Conservation (phyloP, 495 filamentous ascomycete genomes). For the Acidomyces sp. region DNA sequence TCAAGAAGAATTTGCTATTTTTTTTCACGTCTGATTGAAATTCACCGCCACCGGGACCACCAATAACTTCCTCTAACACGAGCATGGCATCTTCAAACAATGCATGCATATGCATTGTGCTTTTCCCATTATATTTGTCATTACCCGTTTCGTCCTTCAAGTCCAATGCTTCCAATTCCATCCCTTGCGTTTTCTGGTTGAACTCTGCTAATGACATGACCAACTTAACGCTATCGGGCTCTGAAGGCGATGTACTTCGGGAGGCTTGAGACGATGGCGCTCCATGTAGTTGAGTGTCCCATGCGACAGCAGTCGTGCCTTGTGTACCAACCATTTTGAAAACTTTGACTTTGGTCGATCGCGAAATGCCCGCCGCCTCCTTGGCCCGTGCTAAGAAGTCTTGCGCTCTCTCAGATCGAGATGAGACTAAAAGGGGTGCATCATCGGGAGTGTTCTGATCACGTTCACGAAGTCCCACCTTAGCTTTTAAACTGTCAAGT, state of each 20-base stretch:
- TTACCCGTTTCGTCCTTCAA: constrained; percentile 61
- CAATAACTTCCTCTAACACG: constrained; percentile 64
- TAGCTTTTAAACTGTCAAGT: background rate
- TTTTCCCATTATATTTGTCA: constrained; percentile 60
- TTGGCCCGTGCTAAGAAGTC: constrained; percentile 67
- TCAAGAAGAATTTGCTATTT: background rate
- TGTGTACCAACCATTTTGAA: constrained; percentile 52
- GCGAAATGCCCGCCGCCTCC: constrained; percentile 44
- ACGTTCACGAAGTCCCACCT: constrained; percentile 38
- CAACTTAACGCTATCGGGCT: constrained; percentile 39
- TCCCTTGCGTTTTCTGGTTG: constrained; percentile 47
- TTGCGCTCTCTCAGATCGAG: constrained; percentile 51
- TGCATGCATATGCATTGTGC: constrained; percentile 48
- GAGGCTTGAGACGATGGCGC: constrained; percentile 45
- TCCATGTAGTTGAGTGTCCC: constrained; percentile 28
- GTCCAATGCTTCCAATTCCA: constrained; percentile 56
- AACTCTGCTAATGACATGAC: constrained; percentile 64
- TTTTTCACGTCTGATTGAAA: constrained; percentile 46
- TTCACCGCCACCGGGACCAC: constrained; percentile 39
- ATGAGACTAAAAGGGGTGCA: constrained; percentile 49
- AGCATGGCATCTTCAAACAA: constrained; percentile 55
- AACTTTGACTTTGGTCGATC: constrained; percentile 59
- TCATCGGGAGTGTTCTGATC: constrained; percentile 38
- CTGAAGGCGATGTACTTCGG: constrained; percentile 35
- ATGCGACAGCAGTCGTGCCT: constrained; percentile 21